Conservation (phyloP, 176 grass and related monocot genomes). For the Calamus simplicifolius region DNA sequence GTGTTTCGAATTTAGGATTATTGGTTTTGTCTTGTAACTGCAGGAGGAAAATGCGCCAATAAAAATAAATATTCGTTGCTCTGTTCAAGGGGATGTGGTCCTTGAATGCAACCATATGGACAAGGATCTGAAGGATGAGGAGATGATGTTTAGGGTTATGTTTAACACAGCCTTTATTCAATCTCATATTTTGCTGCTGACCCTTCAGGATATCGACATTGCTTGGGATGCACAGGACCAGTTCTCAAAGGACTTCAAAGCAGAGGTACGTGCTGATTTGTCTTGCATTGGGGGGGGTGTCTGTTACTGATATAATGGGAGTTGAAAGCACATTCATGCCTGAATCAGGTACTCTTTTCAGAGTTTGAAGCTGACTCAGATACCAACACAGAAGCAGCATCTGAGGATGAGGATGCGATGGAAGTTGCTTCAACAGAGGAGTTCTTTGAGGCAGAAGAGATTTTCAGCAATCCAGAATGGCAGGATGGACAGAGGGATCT, state of each 20-base stretch:
- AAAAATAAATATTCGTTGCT: slow-evolving; percentile 87
- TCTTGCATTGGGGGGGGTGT: slow-evolving; percentile 9
- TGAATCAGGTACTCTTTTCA: slow-evolving; percentile 99
- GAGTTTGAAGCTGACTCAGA: slow-evolving; percentile 79
- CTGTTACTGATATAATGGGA: slow-evolving; percentile 6
- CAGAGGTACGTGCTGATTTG: slow-evolving; percentile 50
- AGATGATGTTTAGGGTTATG: slow-evolving; percentile 83
- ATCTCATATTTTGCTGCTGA: slow-evolving; percentile 74
- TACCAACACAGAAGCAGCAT: slow-evolving; percentile 28
- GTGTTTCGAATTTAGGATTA: slow-evolving; percentile 35
- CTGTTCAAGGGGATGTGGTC: slow-evolving; percentile 80
- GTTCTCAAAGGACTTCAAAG: slow-evolving; percentile 89
- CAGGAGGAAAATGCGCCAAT: slow-evolving; percentile 65
- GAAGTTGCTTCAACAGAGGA: slow-evolving; percentile 67
- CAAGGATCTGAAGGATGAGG: slow-evolving; percentile 39
- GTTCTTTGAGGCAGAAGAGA: slow-evolving; percentile 93
- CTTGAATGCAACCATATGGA: slow-evolving; percentile 84
- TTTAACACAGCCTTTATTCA: slow-evolving; percentile 91
- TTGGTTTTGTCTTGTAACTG: slow-evolving; percentile 39
- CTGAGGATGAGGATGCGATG: slow-evolving; percentile 25
- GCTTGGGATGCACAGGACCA: slow-evolving; percentile 56
- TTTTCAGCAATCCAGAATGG: slow-evolving; percentile 61
- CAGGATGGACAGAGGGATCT: slow-evolving; percentile 61
- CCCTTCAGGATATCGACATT: slow-evolving; percentile 69
- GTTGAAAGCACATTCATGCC: slow-evolving; percentile 52